Base-by-base conservation (phyloP, 306 rosid species). In the Hippophae tibetana region DNA sequence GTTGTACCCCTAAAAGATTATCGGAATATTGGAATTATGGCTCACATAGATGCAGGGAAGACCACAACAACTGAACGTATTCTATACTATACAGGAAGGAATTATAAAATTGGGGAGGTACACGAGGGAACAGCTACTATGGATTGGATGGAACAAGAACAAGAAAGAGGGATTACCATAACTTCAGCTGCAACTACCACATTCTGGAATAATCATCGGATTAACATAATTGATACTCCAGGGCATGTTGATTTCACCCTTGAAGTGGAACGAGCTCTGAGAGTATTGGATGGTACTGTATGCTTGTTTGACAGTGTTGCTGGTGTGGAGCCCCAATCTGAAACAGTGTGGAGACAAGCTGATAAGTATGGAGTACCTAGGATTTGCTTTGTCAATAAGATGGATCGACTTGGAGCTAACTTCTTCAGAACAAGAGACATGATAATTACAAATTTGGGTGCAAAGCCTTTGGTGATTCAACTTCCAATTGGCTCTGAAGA, bases 141-240 rank as follows among this genome's bases (percentile, higher is more conserved):
- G 99, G 99, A 88, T 63, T 92, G 96, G 99, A 92, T 92, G 99
- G 96, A 92, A 65, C 99, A 92, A 66, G 99, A 92, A 65, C 95
- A 92, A 73, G 99, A 92, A 75, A 74, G 96, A 76, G 99, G 99
- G 69, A 92, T 92, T 74, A 92, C 99, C 60, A 92, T 92, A 61
- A 92, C 98, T 50, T 92, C 98, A 49, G 98, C 98, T 71, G 98
- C 98, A 43, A 92, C 98, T 47, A 92, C 98, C 45, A 87, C 98
- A 40, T 87, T 85, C 65, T 92, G 98, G 98, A 47, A 92, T 68
- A 87, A 92, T 52, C 98, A 92, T 65, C 70, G 96, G 41, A 85
- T 92, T 73, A 92, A 92, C 82, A 92, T 92, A 56, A 92, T 92
- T 6, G 98, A 92, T 72, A 92, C 98, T 55, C 98, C 98, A 0